These are phyloP conservation scores for Chaetomium olivaceum DNA, from an alignment of 2,329 filamentous ascomycete genomes.

Conservation along the genomic window DNA sequence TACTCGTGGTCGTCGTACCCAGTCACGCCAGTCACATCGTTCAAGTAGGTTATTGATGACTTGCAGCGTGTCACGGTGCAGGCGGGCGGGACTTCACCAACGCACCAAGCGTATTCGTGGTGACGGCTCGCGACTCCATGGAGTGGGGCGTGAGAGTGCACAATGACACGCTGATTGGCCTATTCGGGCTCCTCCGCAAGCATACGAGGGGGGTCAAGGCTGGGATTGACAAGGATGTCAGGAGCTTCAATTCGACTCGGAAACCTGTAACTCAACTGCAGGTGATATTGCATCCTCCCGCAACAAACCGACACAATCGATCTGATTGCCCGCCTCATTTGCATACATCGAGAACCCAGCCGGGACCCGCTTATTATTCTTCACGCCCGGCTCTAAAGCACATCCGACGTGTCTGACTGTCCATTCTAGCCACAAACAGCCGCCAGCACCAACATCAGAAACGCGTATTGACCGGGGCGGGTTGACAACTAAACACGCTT, in stretches of 20 bases:
- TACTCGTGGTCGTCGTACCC: no score
- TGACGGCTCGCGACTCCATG: neutral
- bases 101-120: neutral
- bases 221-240: neutral
- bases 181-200: neutral
- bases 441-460: constrained; percentile 6
- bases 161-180: neutral
- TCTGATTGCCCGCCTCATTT: neutral
- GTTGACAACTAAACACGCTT: neutral
- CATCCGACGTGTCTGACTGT: neutral
- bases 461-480: neutral
- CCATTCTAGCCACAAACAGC: neutral
- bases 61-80: neutral
- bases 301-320: neutral
- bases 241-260: neutral
- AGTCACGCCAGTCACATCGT: neutral
- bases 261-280: neutral
- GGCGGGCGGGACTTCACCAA: neutral
- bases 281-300: neutral
- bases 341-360: neutral
- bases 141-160: neutral
- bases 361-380: neutral
- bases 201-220: neutral
- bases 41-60: neutral
- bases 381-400: neutral